Percentiles rank a stretch among this genome's conserved stretches.
Evolutionary conservation across 495 filamentous ascomycete genomes (phyloP).

Genomic region (Tricharina praecox): DNA sequence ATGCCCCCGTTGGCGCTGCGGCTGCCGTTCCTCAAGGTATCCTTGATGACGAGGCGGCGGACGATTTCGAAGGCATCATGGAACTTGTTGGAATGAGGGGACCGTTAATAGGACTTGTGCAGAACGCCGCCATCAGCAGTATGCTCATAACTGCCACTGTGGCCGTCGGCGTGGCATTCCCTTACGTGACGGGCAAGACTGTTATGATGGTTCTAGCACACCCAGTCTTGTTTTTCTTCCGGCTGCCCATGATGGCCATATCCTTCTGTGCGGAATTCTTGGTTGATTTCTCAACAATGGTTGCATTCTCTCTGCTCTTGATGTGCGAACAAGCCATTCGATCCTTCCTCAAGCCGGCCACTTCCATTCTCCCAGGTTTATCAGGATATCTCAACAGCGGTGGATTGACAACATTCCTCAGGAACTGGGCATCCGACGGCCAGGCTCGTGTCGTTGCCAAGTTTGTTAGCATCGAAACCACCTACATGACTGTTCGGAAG

Average conservation of each 20-base stretch:
- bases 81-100: slow-evolving; percentile 95
- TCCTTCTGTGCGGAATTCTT: slow-evolving; percentile 56
- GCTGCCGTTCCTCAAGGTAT: slow-evolving; percentile 16
- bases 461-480: slow-evolving; percentile 19
- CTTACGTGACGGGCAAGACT: slow-evolving; percentile 77
- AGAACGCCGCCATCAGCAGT: slow-evolving; percentile 86
- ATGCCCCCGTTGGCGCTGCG: slow-evolving; percentile 5
- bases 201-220: slow-evolving; percentile 54
- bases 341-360: slow-evolving; percentile 32
- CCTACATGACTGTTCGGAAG: slow-evolving; percentile 13
- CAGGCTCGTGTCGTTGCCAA: slow-evolving; percentile 31
- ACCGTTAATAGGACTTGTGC: slow-evolving; percentile 70
- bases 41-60: slow-evolving; percentile 51
- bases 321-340: slow-evolving; percentile 33
- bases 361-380: slow-evolving; percentile 30
- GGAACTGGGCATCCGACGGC: slow-evolving; percentile 26
- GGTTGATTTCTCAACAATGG: slow-evolving; percentile 42
- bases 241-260: slow-evolving; percentile 51
- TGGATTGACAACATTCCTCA: slow-evolving; percentile 29
- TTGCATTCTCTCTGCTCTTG: slow-evolving; percentile 40
- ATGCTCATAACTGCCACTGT: slow-evolving; percentile 78
- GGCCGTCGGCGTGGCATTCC: slow-evolving; percentile 67
- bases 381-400: slow-evolving; percentile 30
- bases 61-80: slow-evolving; percentile 95
- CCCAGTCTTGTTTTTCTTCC: slow-evolving; percentile 48